phyloP scores from a whole-genome alignment of 345 rosid genomes.

The Hibiscus tridactylites region DNA sequence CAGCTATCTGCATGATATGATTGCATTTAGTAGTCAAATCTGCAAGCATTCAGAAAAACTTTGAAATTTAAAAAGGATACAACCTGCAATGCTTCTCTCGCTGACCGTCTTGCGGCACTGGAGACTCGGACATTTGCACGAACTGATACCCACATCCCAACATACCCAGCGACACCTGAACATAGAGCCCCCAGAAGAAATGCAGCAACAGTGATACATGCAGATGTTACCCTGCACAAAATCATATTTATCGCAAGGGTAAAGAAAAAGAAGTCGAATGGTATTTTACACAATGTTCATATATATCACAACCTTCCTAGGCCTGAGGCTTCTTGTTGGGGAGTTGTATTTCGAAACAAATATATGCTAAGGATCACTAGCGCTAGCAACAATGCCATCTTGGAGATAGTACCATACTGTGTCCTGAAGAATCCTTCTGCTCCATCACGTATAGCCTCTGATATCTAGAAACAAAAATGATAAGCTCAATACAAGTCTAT shows the following conservation, averaged over 20 bases:
- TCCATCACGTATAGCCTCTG: constrained; percentile 99
- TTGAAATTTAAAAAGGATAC: constrained; percentile 11
- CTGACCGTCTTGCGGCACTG: constrained; percentile 97
- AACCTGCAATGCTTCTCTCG: constrained; percentile 99
- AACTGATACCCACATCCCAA: constrained; percentile 99
- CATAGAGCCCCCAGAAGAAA: constrained; percentile 94
- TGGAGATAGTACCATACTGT: constrained; percentile 90
- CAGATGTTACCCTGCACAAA: constrained; percentile 60
- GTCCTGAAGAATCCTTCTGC: constrained; percentile 99
- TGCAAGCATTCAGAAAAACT: constrained; percentile 12
- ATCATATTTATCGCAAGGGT: constrained; percentile 10
- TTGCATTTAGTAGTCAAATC: constrained; percentile 21
- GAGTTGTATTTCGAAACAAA: constrained; percentile 74
- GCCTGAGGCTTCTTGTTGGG: constrained; percentile 98
- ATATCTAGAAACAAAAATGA: constrained; percentile 53
- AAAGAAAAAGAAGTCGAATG: constrained; percentile 3
- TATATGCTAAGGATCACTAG: constrained; percentile 79
- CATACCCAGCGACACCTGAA: constrained; percentile 91
- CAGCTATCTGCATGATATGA: constrained; percentile 58
- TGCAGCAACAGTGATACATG: constrained; percentile 85
- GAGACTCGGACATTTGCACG: constrained; percentile 99
- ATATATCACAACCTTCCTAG: constrained; percentile 58
- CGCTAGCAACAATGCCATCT: constrained; percentile 90
- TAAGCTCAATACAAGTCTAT: constrained; percentile 22
- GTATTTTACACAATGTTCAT: neutral